A percentile compares a stretch with the other conserved stretches of the same genome.
phyloP scores from a whole-genome alignment of 441 rosid species.

The Erodium texanum region DNA sequence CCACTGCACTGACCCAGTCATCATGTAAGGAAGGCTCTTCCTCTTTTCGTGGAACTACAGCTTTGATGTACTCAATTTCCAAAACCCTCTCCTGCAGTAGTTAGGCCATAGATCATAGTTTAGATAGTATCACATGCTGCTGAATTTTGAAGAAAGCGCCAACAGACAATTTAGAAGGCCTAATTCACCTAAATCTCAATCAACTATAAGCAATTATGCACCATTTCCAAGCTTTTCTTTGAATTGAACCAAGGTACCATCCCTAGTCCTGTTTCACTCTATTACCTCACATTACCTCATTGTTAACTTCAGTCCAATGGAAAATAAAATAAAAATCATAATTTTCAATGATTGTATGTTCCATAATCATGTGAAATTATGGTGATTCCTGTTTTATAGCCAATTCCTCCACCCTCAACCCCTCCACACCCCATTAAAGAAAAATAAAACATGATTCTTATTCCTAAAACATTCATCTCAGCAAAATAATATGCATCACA shows the following conservation, averaged over 20 bases:
- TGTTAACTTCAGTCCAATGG: too few relatives aligned
- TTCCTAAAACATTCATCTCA: too few relatives aligned
- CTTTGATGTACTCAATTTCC: constrained; percentile 89
- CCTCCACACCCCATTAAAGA: too few relatives aligned
- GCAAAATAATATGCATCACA: too few relatives aligned
- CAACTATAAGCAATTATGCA: not conserved
- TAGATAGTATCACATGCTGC: not conserved
- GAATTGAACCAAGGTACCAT: not conserved
- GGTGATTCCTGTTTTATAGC: too few relatives aligned
- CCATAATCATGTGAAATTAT: too few relatives aligned
- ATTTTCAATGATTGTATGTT: too few relatives aligned
- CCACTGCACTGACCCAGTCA: constrained; percentile 97
- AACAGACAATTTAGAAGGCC: not conserved
- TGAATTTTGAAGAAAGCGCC: not conserved
- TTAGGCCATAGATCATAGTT: not conserved
- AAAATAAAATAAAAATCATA: too few relatives aligned
- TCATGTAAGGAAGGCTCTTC: constrained; percentile 81
- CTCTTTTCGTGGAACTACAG: constrained; percentile 74
- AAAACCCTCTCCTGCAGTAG: constrained; percentile 64
- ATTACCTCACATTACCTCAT: not conserved
- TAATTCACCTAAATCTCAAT: not conserved
- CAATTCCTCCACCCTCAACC: too few relatives aligned
- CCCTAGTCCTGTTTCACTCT: not conserved
- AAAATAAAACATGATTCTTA: too few relatives aligned
- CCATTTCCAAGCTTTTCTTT: not conserved